These are phyloP conservation scores for Bipolaris sorokiniana DNA, from an alignment of 2,329 filamentous ascomycete species.

Conservation along the genomic window DNA sequence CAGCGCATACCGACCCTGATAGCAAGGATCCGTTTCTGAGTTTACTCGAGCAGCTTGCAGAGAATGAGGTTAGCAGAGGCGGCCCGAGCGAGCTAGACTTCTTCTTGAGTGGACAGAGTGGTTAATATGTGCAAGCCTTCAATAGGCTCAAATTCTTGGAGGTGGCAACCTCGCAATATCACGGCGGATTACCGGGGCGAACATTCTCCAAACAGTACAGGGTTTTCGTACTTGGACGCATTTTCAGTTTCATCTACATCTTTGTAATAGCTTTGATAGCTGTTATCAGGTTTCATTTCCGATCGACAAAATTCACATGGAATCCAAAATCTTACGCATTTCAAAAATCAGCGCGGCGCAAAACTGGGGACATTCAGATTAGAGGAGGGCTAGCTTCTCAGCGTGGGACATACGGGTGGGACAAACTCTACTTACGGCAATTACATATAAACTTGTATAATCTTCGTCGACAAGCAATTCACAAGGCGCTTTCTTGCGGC, in stretches of 20 bases:
- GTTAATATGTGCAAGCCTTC: slow-evolving; percentile 19
- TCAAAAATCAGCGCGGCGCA: slow-evolving; percentile 21
- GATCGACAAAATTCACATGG: slow-evolving; percentile 5
- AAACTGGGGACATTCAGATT: slow-evolving; percentile 2
- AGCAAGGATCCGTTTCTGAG: slow-evolving; percentile 79
- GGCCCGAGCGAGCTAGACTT: slow-evolving; percentile 79
- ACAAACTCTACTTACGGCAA: slow-evolving; percentile 26
- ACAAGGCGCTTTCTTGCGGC: slow-evolving; percentile 5
- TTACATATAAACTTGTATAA: slow-evolving; percentile 29
- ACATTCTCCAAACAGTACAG: background rate
- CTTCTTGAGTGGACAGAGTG: slow-evolving; percentile 61
- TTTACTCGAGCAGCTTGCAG: slow-evolving; percentile 79
- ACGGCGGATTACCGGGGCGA: slow-evolving; percentile 7
- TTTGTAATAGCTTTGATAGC: slow-evolving; percentile 19
- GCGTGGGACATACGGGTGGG: slow-evolving; percentile 15
- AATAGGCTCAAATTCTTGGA: slow-evolving; percentile 1
- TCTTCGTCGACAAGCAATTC: slow-evolving; percentile 17
- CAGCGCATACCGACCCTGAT: slow-evolving; percentile 58
- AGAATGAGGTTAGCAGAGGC: slow-evolving; percentile 74
- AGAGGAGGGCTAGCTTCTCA: slow-evolving; percentile 10
- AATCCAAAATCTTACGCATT: slow-evolving; percentile 4
- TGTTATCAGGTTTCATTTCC: slow-evolving; percentile 9
- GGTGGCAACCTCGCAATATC: slow-evolving; percentile 3
- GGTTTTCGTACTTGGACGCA: background rate
- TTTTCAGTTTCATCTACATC: slow-evolving; percentile 21